Base-by-base conservation (phyloP, 108 stramenopile genomes). In the Nitzschia palea region DNA sequence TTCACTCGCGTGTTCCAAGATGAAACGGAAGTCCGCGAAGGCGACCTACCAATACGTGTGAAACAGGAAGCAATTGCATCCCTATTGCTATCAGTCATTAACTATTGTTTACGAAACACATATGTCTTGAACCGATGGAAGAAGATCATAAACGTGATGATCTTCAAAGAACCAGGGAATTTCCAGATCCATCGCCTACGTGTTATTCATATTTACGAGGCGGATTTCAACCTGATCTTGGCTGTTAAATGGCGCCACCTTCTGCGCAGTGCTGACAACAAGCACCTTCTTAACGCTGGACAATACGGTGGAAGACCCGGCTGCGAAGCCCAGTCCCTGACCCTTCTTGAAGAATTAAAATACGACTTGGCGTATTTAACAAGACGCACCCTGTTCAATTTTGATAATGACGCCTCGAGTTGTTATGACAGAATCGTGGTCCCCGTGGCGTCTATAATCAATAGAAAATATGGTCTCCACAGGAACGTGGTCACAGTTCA, bases 191-290 rank as follows among this genome's bases (percentile, higher is more conserved):
- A 65, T 31, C 48, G 64, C 14, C 29, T 65, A 6, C 47, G 64
- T 9, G 36, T 65, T 17, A 65, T 65, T 10, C 64, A 65, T 26
- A 15, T 65, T 27, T 65, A 35, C 28, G 64, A 65, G 30, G 64
- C 64, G 5, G 64, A 65, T 42, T 32, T 18, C n/a, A 53, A 53
- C 28, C 28, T 51, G 28, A 6, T 53, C 29, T 25, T 65, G 9
- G 23, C 8, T n/a, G 27, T 65, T 5, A 17, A 53, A 22, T 65
- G 51, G 51, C 15, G 30, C 18, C 23, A 31, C 4, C 48, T 18
- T 14, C n/a, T 65, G 8, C 10, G 25, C 12, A 6, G 8, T 56
- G 55, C 30, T 15, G 55, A 51, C n/a, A 6, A 23, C 6, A 6
- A n/a, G 8, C 50, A 51, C n/a, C 18, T 51, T 6, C 8, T 18